A percentile compares a stretch with the other conserved stretches of the same genome.
Evolutionary conservation across 768 basidiomycete species (phyloP).

Genomic region (Tylopilus vinaceipallidus): DNA sequence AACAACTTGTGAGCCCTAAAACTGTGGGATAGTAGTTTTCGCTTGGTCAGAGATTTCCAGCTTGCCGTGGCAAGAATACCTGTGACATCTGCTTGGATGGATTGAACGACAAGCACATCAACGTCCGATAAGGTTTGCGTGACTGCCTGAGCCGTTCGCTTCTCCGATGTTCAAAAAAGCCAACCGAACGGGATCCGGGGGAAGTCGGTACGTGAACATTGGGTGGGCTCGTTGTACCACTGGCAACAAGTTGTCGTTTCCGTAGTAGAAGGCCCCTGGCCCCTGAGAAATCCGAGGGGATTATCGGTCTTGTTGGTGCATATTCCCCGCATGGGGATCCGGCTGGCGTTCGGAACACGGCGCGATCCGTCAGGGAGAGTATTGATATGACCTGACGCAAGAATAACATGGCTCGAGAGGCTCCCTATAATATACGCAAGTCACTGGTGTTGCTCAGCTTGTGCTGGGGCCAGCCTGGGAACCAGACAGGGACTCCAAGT

Average conservation of each 20-base stretch:
- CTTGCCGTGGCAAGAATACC: slow-evolving; percentile 4
- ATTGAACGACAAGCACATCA: not conserved
- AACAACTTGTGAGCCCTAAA: not conserved
- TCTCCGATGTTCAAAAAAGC: no score
- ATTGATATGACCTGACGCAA: not conserved
- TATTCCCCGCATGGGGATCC: not conserved
- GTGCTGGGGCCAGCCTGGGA: no score
- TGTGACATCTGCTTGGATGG: not conserved
- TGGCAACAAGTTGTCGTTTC: not conserved
- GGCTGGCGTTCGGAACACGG: not conserved
- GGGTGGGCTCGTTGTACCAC: not conserved
- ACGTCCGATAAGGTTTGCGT: no score
- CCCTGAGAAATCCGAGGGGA: slow-evolving; percentile 25
- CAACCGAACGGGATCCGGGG: no score
- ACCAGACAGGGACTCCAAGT: not conserved
- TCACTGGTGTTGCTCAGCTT: no score
- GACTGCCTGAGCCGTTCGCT: no score
- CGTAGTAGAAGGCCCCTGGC: not conserved
- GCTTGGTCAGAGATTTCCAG: not conserved
- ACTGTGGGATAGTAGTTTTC: slow-evolving; percentile 2
- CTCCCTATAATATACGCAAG: no score
- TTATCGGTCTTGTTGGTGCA: not conserved
- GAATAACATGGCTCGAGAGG: not conserved
- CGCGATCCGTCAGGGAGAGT: not conserved
- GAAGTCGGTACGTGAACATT: slow-evolving; percentile 2